Percentiles rank a stretch among this genome's conserved stretches.
Evolutionary conservation across 352 stramenopile genomes (phyloP).

Genomic region (Peronospora belbahrii): DNA sequence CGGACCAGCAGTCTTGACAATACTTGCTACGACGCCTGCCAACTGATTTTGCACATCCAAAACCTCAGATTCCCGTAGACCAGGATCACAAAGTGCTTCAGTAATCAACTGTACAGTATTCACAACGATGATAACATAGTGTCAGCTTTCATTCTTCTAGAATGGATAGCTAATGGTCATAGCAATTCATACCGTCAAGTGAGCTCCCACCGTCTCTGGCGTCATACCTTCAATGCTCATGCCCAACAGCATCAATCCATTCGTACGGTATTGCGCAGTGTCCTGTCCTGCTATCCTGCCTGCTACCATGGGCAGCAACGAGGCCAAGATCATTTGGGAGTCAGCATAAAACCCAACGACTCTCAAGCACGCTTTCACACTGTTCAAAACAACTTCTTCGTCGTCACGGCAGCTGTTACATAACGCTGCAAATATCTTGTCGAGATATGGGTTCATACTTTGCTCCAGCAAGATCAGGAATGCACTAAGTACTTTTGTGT

Average conservation of each 20-base stretch:
- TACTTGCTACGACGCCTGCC: conserved; percentile 45
- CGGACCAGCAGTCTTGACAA: conserved; percentile 45
- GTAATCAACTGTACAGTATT: conserved; percentile 43
- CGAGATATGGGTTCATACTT: conserved; percentile 59
- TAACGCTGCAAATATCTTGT: conserved; percentile 65
- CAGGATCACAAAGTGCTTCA: conserved; percentile 58
- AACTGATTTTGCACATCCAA: conserved; percentile 66
- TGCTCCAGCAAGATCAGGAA: conserved; percentile 63
- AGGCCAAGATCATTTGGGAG: conserved; percentile 63
- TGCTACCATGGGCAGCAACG: conserved; percentile 61
- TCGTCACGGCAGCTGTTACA: conserved; percentile 72
- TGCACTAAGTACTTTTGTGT: conserved; percentile 58
- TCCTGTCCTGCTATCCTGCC: conserved; percentile 63
- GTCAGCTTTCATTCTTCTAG: neutral
- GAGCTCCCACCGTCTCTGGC: conserved; percentile 38
- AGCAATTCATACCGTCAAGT: conserved; percentile 40
- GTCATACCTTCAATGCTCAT: conserved; percentile 83
- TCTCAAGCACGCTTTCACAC: conserved; percentile 50
- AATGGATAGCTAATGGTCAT: neutral
- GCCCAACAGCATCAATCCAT: conserved; percentile 62
- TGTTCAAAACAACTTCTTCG: conserved; percentile 50
- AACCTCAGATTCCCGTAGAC: conserved; percentile 63
- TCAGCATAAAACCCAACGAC: conserved; percentile 70
- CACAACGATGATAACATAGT: neutral
- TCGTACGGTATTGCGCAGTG: conserved; percentile 69